Evolutionary conservation across 2,329 filamentous ascomycete species (phyloP), one percentile per base, ranked within the genome.

Genomic region (Clonostachys rhizophaga): DNA sequence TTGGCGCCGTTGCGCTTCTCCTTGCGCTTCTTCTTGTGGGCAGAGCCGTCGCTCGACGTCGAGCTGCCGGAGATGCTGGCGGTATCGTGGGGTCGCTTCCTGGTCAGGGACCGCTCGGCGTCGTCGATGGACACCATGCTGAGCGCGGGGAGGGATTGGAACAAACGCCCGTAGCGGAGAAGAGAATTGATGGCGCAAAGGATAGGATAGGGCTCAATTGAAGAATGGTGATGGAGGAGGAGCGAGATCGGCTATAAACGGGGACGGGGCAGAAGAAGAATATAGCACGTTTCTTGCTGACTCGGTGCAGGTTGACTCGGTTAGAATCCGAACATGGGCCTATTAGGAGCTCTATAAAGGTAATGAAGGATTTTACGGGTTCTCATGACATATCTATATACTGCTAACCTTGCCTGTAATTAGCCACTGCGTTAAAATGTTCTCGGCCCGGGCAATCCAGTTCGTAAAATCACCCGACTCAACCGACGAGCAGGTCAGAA

Each of bases 31-130:
- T 55, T 58, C 33, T 51, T 49, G 49, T 50, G 50, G 34, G 50
- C 44, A 2, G 59, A 60, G 16, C 59, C 58, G 44, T 57, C 59
- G 51, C 59, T 60, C 4, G 63, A 64, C 1, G 64, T 58, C 35
- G 52, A 61, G 43, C 53, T 53, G 52, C 57, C 62, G 42, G 54
- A 52, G 18, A 46, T 48, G 36, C 61, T 61, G 46, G 44, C 24
- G 24, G 24, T 30, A 30, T 30, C 24, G 24, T 47, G 49, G 36
- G 49, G 51, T 50, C 62, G 61, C 49, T 63, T 68, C 49, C 58
- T 60, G 34, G 42, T 36, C 30, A 24, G 13, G 37, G 41, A 36
- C n/a, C 41, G 39, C 20, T 42, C 34, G 24, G 34, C 14, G 33
- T 48, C 46, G 24, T 39, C 43, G 42, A 24, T 40, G 24, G 24